Percentiles rank a stretch among this genome's conserved stretches.
Evolutionary conservation across 306 rosid species (phyloP).

Genomic region (Lathyrus tuberosus): DNA sequence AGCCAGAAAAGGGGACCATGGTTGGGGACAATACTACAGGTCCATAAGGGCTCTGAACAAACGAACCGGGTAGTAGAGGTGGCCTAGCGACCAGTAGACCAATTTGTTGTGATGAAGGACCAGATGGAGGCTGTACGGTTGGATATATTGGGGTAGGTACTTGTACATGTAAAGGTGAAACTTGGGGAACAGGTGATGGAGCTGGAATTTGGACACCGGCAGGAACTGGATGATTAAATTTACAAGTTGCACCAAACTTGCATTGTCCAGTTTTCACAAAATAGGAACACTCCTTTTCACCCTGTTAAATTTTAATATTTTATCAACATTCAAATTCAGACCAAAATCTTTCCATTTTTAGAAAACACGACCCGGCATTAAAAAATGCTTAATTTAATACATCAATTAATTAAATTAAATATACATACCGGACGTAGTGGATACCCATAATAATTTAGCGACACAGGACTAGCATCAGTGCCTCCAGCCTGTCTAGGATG

Average conservation of each 20-base stretch:
- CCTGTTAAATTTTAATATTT: slow-evolving; percentile 60
- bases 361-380: slow-evolving; percentile 28
- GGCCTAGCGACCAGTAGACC: slow-evolving; percentile 87
- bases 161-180: slow-evolving; percentile 57
- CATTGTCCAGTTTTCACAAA: slow-evolving; percentile 94
- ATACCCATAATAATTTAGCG: slow-evolving; percentile 69
- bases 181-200: slow-evolving; percentile 56
- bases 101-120: slow-evolving; percentile 77
- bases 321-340: slow-evolving; percentile 25
- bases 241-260: slow-evolving; percentile 90
- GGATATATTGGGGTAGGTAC: slow-evolving; percentile 64
- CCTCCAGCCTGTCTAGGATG: slow-evolving; percentile 83
- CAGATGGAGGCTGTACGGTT: slow-evolving; percentile 69
- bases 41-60: slow-evolving; percentile 80
- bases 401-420: background rate
- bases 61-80: slow-evolving; percentile 69
- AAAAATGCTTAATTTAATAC: background rate
- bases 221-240: slow-evolving; percentile 89
- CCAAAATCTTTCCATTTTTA: slow-evolving; percentile 13
- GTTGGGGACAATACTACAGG: slow-evolving; percentile 74
- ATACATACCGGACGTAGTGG: slow-evolving; percentile 64
- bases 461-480: slow-evolving; percentile 44
- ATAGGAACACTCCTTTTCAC: slow-evolving; percentile 94
- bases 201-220: slow-evolving; percentile 62
- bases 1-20: slow-evolving; percentile 74